Evolutionary conservation across 768 basidiomycete species (phyloP), one percentile per base, ranked within the genome.

Genomic region (Lanmaoa pseudosensibilis): DNA sequence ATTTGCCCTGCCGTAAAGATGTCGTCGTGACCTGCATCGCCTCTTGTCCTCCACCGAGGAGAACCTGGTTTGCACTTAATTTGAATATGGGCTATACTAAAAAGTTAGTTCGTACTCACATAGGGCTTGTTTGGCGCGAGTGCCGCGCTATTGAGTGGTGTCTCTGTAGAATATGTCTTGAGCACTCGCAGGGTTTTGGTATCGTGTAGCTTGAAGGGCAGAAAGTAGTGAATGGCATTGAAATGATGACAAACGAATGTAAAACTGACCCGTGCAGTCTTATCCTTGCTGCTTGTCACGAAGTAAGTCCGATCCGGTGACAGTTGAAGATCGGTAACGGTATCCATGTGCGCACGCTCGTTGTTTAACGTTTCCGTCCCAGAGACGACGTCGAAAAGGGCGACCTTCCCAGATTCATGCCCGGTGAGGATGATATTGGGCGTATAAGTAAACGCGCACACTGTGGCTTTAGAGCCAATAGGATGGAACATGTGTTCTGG

Each of bases 21-120:
- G 96, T 98, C 9, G 94, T 98, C 15, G 97, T 98, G 49, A 98
- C 97, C 66, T 78, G 86, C 93, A 94, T 96, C 5, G 97, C 97
- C 70, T 97, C 96, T 74, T 98, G 97, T 41, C 97, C 97, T 72
- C 97, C 96, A 43, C 97, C 97, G 23, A 97, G 79, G 33, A 98
- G 82, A 41, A 95, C 81, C 91, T 94, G 54, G 40, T 34, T 52
- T 3, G 5, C 9, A 5, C 21, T 15, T 25, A 36, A 38, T 45
- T n/a, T 30, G 15, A 43, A 33, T 18, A 30, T 2, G 7, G 40
- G 52, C 38, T 0, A 23, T 15, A 23, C 11, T 13, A n/a, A 19
- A 10, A 33, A 55, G 16, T 40, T 21, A 33, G 16, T 18, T n/a
- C 23, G 30, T 32, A 3, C 84, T 60, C 55, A 91, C 92, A 67